phyloP scores from a whole-genome alignment of 768 basidiomycete species.

The Lactarius psammicola region DNA sequence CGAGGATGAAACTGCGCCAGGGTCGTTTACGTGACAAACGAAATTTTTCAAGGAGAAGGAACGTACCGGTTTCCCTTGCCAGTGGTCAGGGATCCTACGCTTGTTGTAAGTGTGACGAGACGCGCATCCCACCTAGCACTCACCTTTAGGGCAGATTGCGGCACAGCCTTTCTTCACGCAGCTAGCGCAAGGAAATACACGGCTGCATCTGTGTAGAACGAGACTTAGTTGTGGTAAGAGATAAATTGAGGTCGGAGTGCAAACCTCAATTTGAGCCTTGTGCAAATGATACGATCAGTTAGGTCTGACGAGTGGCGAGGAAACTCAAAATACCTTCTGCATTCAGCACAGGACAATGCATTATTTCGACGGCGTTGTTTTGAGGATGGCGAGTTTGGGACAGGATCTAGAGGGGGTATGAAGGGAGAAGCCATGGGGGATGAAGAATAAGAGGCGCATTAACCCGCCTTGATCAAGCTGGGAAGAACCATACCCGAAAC shows the following conservation, averaged over 20 bases:
- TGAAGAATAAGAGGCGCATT: constrained; percentile 24
- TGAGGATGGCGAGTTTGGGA: constrained; percentile 25
- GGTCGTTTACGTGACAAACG: constrained; percentile 24
- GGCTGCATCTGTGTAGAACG: constrained; percentile 48
- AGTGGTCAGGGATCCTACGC: constrained; percentile 62
- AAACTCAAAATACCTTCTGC: constrained; percentile 51
- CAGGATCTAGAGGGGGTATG: constrained; percentile 17
- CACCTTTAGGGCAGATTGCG: constrained; percentile 67
- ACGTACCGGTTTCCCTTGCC: constrained; percentile 68
- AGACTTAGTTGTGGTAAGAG: background rate
- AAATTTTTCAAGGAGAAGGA: constrained; percentile 16
- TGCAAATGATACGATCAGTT: constrained; percentile 25
- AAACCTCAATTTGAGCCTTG: constrained; percentile 67
- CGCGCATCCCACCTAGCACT: constrained; percentile 12
- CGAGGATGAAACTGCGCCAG: constrained; percentile 57
- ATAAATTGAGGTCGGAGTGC: constrained; percentile 30
- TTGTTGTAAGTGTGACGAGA: constrained; percentile 9
- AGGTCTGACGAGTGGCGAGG: constrained; percentile 12
- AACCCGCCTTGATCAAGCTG: constrained; percentile 25
- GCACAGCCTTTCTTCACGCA: constrained; percentile 44
- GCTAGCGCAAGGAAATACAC: constrained; percentile 58
- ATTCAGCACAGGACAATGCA: constrained; percentile 66
- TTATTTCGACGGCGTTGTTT: constrained; percentile 40
- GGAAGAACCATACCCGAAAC: constrained; percentile 26
- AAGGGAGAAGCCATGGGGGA: constrained; percentile 30